Conservation (phyloP, 2,329 filamentous ascomycete species). For the Blastomyces parvus region DNA sequence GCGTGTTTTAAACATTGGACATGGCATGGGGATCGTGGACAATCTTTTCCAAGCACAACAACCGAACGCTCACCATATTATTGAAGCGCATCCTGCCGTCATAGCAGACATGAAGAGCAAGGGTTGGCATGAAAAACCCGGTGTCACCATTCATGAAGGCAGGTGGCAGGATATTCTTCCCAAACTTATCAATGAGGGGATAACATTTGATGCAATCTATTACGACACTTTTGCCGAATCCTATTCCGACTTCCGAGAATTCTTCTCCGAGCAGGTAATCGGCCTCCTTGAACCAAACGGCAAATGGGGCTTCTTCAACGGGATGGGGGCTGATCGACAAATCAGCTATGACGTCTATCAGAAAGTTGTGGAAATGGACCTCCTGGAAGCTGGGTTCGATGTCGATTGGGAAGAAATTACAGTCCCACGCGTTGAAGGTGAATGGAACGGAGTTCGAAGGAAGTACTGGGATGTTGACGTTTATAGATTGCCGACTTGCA, state of each 20-base stretch:
- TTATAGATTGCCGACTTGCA: conserved; percentile 38
- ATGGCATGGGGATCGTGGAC: conserved; percentile 87
- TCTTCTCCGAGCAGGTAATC: conserved; percentile 82
- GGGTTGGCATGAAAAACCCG: conserved; percentile 57
- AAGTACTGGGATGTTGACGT: conserved; percentile 78
- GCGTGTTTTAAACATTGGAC: conserved; percentile 73
- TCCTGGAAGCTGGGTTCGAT: conserved; percentile 80
- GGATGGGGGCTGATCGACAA: conserved; percentile 80
- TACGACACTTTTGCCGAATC: conserved; percentile 98
- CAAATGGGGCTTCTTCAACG: conserved; percentile 56
- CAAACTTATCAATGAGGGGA: conserved; percentile 55
- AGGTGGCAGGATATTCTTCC: conserved; percentile 75
- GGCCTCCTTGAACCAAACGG: conserved; percentile 54
- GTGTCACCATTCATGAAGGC: conserved; percentile 55
- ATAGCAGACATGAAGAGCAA: conserved; percentile 56
- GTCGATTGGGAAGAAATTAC: conserved; percentile 72
- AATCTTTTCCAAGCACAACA: conserved; percentile 59
- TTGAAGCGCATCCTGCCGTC: conserved; percentile 75
- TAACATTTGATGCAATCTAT: conserved; percentile 79
- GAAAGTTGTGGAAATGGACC: conserved; percentile 82
- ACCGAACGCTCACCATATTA: conserved; percentile 66
- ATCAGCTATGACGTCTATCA: conserved; percentile 96
- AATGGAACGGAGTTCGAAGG: conserved; percentile 82
- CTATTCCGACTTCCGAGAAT: conserved; percentile 71
- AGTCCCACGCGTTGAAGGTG: conserved; percentile 63